phyloP scores from a whole-genome alignment of 345 rosid species.

The Geranium rotundifolium region DNA sequence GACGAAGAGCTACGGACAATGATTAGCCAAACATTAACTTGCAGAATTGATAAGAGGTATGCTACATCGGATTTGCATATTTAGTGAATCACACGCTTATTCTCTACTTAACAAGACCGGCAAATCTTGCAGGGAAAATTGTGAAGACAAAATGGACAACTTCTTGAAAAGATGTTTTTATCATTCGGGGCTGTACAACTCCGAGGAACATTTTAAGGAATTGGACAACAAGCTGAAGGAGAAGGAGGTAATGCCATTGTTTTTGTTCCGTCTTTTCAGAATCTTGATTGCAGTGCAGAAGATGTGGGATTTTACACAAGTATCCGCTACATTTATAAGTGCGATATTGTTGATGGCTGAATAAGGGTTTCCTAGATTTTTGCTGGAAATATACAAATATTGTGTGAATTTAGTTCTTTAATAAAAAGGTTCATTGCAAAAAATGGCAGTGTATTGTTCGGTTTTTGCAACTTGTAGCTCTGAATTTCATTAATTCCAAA shows the following conservation, averaged over 20 bases:
- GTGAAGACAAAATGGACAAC: conserved; percentile 69
- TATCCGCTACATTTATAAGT: no score
- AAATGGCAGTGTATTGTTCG: no score
- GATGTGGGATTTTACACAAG: no score
- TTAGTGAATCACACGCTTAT: neutral
- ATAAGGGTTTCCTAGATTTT: no score
- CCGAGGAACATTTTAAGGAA: conserved; percentile 60
- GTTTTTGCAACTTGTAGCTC: no score
- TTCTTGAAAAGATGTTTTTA: conserved; percentile 80
- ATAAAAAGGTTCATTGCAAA: no score
- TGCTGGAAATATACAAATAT: no score
- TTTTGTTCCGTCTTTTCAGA: neutral
- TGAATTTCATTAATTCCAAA: no score
- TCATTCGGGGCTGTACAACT: conserved; percentile 69
- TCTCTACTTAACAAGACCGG: neutral
- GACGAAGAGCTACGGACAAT: conserved; percentile 68
- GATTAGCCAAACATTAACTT: conserved; percentile 69
- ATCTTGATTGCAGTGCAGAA: neutral
- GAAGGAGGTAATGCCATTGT: conserved; percentile 47
- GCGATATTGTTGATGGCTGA: no score
- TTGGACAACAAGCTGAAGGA: conserved; percentile 58
- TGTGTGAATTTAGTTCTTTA: no score
- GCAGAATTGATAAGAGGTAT: conserved; percentile 80
- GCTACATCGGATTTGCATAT: neutral
- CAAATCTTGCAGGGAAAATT: conserved; percentile 51